A percentile compares a stretch with the other conserved stretches of the same genome.
Evolutionary conservation across 176 grass and related monocot genomes (phyloP).

Genomic region (Pharus latifolius): DNA sequence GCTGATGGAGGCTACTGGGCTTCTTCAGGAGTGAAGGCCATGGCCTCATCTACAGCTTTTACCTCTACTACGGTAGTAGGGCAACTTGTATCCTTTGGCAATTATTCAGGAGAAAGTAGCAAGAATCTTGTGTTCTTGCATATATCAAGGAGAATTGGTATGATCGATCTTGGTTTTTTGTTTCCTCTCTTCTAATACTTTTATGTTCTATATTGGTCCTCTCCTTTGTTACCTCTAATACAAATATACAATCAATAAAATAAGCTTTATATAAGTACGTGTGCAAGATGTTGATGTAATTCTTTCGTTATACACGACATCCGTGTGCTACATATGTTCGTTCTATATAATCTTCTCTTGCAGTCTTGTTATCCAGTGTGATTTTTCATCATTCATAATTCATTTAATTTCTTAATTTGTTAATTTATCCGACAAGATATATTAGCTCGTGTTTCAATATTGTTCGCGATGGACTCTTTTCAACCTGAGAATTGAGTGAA

Average conservation of each 20-base stretch:
- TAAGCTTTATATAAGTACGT: not conserved
- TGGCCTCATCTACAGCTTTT: not conserved
- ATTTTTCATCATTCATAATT: too few species aligned
- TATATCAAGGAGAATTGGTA: not conserved
- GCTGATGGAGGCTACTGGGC: not conserved
- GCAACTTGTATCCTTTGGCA: conserved; percentile 90
- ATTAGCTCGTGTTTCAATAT: not conserved
- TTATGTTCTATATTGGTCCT: not conserved
- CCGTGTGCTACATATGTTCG: not conserved
- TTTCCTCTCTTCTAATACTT: not conserved
- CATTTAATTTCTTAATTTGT: too few species aligned
- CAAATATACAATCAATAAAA: not conserved
- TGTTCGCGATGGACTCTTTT: not conserved
- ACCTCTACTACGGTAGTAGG: conserved; percentile 53
- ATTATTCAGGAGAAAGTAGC: conserved; percentile 7
- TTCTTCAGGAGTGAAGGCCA: conserved; percentile 7
- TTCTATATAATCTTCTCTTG: not conserved
- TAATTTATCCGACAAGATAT: not conserved
- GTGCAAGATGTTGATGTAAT: not conserved
- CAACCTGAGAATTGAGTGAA: not conserved
- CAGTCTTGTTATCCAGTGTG: not conserved
- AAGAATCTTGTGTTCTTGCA: not conserved
- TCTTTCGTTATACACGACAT: not conserved
- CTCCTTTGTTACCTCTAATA: not conserved
- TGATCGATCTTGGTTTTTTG: not conserved